Conservation (phyloP, 768 basidiomycete genomes). For the Podaxis pistillaris region DNA sequence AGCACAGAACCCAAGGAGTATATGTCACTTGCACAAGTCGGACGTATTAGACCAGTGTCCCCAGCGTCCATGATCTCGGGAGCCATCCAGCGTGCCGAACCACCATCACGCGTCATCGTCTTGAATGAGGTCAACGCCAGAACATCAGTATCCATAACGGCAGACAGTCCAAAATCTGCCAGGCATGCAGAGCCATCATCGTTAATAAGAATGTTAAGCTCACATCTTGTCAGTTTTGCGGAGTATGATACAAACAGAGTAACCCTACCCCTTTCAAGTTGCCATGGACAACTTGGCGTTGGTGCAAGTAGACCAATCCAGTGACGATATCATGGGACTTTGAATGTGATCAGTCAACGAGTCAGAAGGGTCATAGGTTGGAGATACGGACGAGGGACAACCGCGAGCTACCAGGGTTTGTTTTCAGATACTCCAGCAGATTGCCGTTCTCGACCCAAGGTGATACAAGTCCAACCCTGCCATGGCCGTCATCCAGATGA, state of each 20-base stretch:
- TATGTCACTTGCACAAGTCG: neutral
- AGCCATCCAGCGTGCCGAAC: neutral
- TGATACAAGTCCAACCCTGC: slow-evolving; percentile 6
- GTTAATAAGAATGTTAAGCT: slow-evolving; percentile 21
- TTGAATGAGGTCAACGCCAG: neutral
- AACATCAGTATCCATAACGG: neutral
- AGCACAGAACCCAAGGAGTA: neutral
- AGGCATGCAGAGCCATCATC: slow-evolving; percentile 18
- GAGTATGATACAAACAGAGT: neutral
- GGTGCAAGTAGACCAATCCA: slow-evolving; percentile 19
- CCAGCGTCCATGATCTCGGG: neutral
- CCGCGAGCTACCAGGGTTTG: neutral
- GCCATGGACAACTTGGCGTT: slow-evolving; percentile 17
- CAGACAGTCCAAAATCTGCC: slow-evolving; percentile 23
- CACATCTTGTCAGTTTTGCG: neutral
- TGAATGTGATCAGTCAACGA: neutral
- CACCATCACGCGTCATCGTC: neutral
- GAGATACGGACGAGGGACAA: neutral
- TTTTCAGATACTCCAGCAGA: slow-evolving; percentile 1
- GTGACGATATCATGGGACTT: slow-evolving; percentile 13
- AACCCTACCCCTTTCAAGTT: slow-evolving; percentile 21
- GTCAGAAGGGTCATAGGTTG: neutral
- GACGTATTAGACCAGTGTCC: neutral
- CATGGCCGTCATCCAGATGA: neutral
- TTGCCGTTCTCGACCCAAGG: slow-evolving; percentile 18